Percentiles rank a stretch among this genome's conserved stretches.
Evolutionary conservation across 495 filamentous ascomycete genomes (phyloP).

Genomic region (Lasiosphaeria hispida): DNA sequence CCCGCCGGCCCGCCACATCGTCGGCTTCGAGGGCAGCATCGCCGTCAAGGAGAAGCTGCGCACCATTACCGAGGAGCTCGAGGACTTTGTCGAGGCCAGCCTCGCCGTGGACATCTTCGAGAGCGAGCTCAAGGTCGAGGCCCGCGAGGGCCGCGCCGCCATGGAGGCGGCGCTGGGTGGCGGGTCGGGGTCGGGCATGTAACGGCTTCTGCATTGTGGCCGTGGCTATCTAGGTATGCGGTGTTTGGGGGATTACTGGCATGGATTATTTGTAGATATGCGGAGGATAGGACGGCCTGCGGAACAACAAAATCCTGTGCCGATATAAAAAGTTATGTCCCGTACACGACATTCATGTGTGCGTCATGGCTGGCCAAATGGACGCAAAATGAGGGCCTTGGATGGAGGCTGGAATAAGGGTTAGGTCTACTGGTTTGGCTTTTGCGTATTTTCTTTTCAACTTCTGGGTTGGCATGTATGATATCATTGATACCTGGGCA

Average conservation of each 20-base stretch:
- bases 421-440: neutral
- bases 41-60: conserved; percentile 95
- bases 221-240: neutral
- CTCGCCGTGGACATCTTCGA: conserved; percentile 75
- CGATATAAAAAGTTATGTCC: neutral
- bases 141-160: conserved; percentile 32
- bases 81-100: conserved; percentile 92
- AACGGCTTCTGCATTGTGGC: neutral
- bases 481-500: too few species aligned
- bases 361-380: neutral
- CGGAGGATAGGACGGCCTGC: neutral
- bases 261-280: neutral
- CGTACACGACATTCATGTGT: neutral
- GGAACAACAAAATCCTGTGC: neutral
- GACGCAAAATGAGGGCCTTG: neutral
- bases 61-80: conserved; percentile 91
- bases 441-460: neutral
- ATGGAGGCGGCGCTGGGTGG: conserved; percentile 12
- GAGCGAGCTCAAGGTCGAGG: conserved; percentile 48
- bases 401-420: neutral
- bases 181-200: conserved; percentile 8
- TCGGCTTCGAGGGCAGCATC: conserved; percentile 83
- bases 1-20: conserved; percentile 89
- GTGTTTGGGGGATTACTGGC: neutral
- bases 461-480: too few species aligned